Evolutionary conservation across 192 early-diverging fungal species (phyloP).

Genomic region (Gryganskiella cystojenkinii): DNA sequence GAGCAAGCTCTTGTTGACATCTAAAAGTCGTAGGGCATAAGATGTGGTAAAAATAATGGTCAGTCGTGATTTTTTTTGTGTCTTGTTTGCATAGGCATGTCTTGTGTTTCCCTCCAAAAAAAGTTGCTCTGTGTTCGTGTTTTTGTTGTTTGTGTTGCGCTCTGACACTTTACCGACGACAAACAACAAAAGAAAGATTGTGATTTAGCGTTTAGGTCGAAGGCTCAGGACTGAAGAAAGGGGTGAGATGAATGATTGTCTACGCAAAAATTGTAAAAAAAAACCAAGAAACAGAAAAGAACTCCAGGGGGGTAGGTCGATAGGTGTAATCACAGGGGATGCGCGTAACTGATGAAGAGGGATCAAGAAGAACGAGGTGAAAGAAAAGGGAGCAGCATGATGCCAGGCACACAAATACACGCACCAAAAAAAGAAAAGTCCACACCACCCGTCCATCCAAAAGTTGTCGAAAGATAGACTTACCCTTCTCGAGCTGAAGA

Average conservation of each 20-base stretch:
- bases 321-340: no score
- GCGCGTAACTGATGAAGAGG: no score
- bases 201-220: no score
- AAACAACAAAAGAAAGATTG: not conserved
- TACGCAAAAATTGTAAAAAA: not conserved
- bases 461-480: slow-evolving; percentile 6
- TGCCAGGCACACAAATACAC: not conserved
- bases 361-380: no score
- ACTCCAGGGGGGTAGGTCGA: no score
- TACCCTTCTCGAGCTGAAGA: slow-evolving; percentile 67
- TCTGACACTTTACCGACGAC: no score
- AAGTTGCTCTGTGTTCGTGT: not conserved
- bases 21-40: slow-evolving; percentile 5
- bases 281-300: not conserved
- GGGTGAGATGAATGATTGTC: not conserved
- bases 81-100: not conserved
- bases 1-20: slow-evolving; percentile 68
- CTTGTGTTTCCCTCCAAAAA: not conserved
- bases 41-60: slow-evolving; percentile 1
- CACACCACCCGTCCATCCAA: no score
- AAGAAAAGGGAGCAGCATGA: no score
- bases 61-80: not conserved
- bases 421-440: not conserved
- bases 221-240: no score
- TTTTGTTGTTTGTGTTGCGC: not conserved